Evolutionary conservation across 2,329 filamentous ascomycete species (phyloP), one percentile per base, ranked within the genome.

Genomic region (Berkeleyomyces rouxiae): DNA sequence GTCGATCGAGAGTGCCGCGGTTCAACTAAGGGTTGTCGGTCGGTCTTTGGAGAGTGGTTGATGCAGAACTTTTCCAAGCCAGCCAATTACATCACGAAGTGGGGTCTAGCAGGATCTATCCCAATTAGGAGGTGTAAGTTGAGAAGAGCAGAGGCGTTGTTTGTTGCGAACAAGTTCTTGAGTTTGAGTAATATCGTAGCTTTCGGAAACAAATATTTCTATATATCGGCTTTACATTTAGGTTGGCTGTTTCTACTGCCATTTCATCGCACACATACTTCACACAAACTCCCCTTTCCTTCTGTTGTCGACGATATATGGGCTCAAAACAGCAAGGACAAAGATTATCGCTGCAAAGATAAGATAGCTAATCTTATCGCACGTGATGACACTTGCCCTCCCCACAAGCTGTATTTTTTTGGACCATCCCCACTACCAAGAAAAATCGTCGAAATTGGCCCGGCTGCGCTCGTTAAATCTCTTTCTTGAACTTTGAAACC

Each of bases 371-470:
- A 4, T 7, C 51, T 51, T 40, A n/a, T 10, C 31, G 37, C 62
- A 59, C 63, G 63, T 66, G 65, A 55, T 37, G 46, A 43, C 11
- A 59, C 42, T 63, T 66, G 65, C 65, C 65, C 65, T 66, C 55
- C 61, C 61, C 61, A 63, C 53, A 63, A 63, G 40, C 42, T 59
- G 5, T 40, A 53, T 59, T 49, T 63, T 49, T 42, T 58, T 42
- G 5, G 16, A 9, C 33, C 10, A 39, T 49, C 59, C 59, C 59
- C 59, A 49, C 59, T 49, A 61, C 16, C 31, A n/a, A 55, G 36
- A 55, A 55, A 61, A 61, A 47, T 40, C 13, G 3, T 49, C 31
- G 47, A 49, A 31, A 63, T 47, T 51, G 43, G 2, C 44, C 13
- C 59, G 23, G 43, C 47, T 61, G 16, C 36, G 36, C 44, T 60